Conservation (phyloP, 1,139 yeast genomes). For the Kodamaea ohmeri region DNA sequence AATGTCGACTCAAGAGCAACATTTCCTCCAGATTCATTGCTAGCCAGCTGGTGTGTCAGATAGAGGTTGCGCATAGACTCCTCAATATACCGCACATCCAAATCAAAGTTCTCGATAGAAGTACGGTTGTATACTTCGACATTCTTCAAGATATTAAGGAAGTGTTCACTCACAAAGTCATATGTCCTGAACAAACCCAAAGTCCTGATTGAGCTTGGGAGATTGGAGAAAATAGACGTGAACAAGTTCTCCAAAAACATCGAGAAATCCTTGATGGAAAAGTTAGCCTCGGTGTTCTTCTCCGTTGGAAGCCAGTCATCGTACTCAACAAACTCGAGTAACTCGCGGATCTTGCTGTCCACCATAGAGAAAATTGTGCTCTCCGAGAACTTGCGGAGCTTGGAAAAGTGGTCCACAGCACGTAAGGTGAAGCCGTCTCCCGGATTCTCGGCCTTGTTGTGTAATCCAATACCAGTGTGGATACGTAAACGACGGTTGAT, state of each 20-base stretch:
- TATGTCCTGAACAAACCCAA: slow-evolving; percentile 80
- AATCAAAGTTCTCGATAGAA: slow-evolving; percentile 44
- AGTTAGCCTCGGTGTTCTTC: slow-evolving; percentile 61
- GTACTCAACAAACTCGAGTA: slow-evolving; percentile 82
- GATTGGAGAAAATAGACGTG: slow-evolving; percentile 77
- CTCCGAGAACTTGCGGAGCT: slow-evolving; percentile 74
- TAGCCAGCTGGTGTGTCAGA: slow-evolving; percentile 19
- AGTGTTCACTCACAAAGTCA: slow-evolving; percentile 75
- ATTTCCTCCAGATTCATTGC: slow-evolving; percentile 24
- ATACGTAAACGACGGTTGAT: slow-evolving; percentile 44
- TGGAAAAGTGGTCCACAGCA: slow-evolving; percentile 51
- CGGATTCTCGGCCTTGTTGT: slow-evolving; percentile 24
- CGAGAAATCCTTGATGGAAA: slow-evolving; percentile 82
- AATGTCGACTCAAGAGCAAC: slow-evolving; percentile 47
- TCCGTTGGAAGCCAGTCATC: slow-evolving; percentile 63
- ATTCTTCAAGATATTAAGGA: slow-evolving; percentile 57
- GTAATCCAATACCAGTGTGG: slow-evolving; percentile 53
- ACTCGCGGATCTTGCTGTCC: slow-evolving; percentile 73
- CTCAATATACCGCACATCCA: slow-evolving; percentile 43
- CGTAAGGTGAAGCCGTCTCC: slow-evolving; percentile 38
- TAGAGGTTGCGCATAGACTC: slow-evolving; percentile 36
- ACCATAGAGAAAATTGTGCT: slow-evolving; percentile 75
- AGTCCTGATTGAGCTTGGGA: slow-evolving; percentile 77
- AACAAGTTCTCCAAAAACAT: slow-evolving; percentile 82
- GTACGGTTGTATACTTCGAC: slow-evolving; percentile 38